phyloP scores from a whole-genome alignment of 108 stramenopile species.

The Nitzschia sp. region DNA sequence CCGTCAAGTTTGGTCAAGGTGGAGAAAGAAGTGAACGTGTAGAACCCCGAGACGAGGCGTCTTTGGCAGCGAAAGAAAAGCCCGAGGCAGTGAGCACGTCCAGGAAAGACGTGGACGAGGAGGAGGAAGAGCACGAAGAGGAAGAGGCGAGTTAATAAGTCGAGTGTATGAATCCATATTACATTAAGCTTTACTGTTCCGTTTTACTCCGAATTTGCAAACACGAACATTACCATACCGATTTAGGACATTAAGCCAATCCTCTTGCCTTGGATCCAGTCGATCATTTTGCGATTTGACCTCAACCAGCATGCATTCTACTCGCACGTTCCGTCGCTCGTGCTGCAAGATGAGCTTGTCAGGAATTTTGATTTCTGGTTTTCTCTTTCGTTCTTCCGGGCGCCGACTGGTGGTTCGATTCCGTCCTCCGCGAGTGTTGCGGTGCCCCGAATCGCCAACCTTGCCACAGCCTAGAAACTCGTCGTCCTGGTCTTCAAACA shows the following conservation, averaged over 20 bases:
- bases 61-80: no score
- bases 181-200: no score
- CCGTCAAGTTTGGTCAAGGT: not conserved
- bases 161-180: no score
- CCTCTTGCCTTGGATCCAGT: slow-evolving; percentile 78
- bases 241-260: slow-evolving; percentile 84
- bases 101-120: not conserved
- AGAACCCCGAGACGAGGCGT: no score
- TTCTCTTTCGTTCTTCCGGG: not conserved
- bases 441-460: slow-evolving; percentile 58
- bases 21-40: not conserved
- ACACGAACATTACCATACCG: slow-evolving; percentile 59
- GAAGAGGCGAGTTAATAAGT: no score
- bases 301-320: slow-evolving; percentile 79
- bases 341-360: slow-evolving; percentile 43
- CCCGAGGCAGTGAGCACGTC: no score
- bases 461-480: slow-evolving; percentile 80
- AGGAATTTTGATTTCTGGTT: slow-evolving; percentile 36
- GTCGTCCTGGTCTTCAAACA: slow-evolving; percentile 68
- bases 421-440: not conserved
- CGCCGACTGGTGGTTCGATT: not conserved
- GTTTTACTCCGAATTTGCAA: slow-evolving; percentile 78
- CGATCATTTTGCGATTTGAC: slow-evolving; percentile 85
- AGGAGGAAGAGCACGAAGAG: not conserved
- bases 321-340: slow-evolving; percentile 38